phyloP scores from a whole-genome alignment of 768 basidiomycete species.

The Inosperma sp. region DNA sequence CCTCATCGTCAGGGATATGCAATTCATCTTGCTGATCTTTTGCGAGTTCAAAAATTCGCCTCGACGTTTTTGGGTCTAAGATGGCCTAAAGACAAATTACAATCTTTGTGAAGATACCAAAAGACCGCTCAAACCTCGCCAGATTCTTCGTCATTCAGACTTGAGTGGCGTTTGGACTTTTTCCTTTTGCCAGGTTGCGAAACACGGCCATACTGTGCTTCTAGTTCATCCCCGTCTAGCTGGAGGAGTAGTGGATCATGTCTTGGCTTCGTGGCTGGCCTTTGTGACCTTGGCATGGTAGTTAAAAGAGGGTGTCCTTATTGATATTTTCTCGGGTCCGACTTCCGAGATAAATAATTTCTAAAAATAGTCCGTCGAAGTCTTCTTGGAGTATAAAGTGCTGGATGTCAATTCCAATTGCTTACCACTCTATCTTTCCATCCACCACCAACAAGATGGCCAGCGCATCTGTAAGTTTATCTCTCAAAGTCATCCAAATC shows the following conservation, averaged over 20 bases:
- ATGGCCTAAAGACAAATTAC: slow-evolving; percentile 45
- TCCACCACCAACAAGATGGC: slow-evolving; percentile 3
- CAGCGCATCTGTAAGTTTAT: slow-evolving; percentile 8
- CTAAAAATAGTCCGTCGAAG: slow-evolving; percentile 9
- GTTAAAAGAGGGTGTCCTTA: slow-evolving; percentile 12
- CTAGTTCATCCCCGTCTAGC: slow-evolving; percentile 70
- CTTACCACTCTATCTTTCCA: background rate
- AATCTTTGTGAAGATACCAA: slow-evolving; percentile 3
- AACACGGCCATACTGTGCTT: slow-evolving; percentile 74
- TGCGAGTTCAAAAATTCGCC: slow-evolving; percentile 88
- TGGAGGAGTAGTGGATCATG: slow-evolving; percentile 89
- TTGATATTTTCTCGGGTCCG: slow-evolving; percentile 9
- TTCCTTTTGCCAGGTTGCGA: slow-evolving; percentile 72
- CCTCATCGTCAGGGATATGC: slow-evolving; percentile 55
- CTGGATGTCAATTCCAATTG: background rate
- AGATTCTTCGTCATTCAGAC: slow-evolving; percentile 49
- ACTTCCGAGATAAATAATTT: slow-evolving; percentile 15
- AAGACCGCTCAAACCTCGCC: slow-evolving; percentile 41
- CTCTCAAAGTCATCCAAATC: background rate
- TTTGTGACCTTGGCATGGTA: slow-evolving; percentile 62
- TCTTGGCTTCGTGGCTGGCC: slow-evolving; percentile 51
- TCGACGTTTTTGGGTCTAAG: slow-evolving; percentile 77
- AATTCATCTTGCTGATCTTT: slow-evolving; percentile 90
- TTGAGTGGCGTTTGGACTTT: slow-evolving; percentile 48
- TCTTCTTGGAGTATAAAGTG: background rate